Evolutionary conservation across 2,329 filamentous ascomycete genomes (phyloP).

Genomic region (Verruconis gallopava): DNA sequence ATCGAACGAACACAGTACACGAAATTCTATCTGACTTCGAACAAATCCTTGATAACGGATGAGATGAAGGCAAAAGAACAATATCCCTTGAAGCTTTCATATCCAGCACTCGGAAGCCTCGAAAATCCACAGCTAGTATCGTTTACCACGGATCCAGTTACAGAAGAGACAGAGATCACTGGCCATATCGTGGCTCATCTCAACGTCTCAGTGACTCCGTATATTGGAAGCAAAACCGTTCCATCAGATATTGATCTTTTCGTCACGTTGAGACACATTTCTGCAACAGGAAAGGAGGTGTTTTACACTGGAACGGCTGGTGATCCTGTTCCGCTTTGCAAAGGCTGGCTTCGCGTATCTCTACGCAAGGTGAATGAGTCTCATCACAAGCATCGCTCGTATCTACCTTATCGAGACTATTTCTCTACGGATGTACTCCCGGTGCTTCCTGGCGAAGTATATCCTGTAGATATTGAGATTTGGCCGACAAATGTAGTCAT

Average conservation of each 20-base stretch:
- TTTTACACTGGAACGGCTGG: constrained; percentile 54
- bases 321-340: constrained; percentile 48
- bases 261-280: constrained; percentile 46
- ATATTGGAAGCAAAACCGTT: constrained; percentile 22
- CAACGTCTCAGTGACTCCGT: constrained; percentile 41
- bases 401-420: constrained; percentile 47
- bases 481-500: constrained; percentile 11
- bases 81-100: constrained; percentile 35
- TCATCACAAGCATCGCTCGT: constrained; percentile 39
- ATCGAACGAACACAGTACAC: constrained; percentile 52
- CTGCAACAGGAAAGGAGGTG: constrained; percentile 41
- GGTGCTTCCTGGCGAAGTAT: constrained; percentile 43
- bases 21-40: constrained; percentile 44
- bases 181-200: constrained; percentile 54
- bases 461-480: constrained; percentile 40
- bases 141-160: constrained; percentile 46
- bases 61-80: constrained; percentile 11
- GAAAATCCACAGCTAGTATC: constrained; percentile 41
- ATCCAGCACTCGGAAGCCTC: constrained; percentile 46
- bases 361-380: constrained; percentile 41
- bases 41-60: constrained; percentile 26
- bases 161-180: constrained; percentile 54
- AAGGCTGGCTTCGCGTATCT: constrained; percentile 50
- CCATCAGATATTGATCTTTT: constrained; percentile 51
- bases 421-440: constrained; percentile 41